These are phyloP conservation scores for Furcasterigmium sp. DNA, from an alignment of 2,329 filamentous ascomycete species.

Conservation along the genomic window DNA sequence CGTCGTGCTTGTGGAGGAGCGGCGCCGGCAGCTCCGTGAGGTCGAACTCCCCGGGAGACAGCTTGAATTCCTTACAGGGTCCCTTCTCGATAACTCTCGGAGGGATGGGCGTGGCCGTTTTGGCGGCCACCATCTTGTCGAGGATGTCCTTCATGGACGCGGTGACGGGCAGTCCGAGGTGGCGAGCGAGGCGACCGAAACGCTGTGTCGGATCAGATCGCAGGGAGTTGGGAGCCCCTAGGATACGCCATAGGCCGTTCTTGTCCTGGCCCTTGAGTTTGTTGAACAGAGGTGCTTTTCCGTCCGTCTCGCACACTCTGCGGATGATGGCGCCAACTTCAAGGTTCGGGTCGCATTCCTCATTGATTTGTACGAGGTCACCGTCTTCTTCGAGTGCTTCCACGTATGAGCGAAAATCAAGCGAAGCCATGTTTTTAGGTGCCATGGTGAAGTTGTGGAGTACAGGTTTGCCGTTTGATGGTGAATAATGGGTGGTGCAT, in stretches of 20 bases:
- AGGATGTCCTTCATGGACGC: slow-evolving; percentile 30
- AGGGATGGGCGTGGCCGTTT: background rate
- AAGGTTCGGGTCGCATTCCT: slow-evolving; percentile 35
- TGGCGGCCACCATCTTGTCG: slow-evolving; percentile 29
- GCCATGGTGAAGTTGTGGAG: too few species aligned
- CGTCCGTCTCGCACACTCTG: slow-evolving; percentile 35
- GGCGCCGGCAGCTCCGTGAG: slow-evolving; percentile 35
- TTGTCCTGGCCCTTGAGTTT: slow-evolving; percentile 40
- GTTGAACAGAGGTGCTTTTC: slow-evolving; percentile 45
- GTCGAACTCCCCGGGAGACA: slow-evolving; percentile 33
- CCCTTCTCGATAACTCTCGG: slow-evolving; percentile 24
- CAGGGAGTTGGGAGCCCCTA: slow-evolving; percentile 36
- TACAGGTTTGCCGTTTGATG: too few species aligned
- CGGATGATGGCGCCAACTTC: slow-evolving; percentile 42
- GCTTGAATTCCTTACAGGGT: slow-evolving; percentile 34
- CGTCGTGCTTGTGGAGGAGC: slow-evolving; percentile 35
- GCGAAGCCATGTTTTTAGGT: too few species aligned
- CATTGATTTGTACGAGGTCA: slow-evolving; percentile 39
- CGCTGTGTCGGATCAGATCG: slow-evolving; percentile 21
- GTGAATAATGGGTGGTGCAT: too few species aligned
- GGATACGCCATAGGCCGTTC: slow-evolving; percentile 40
- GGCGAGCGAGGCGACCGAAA: slow-evolving; percentile 35
- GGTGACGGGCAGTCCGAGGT: slow-evolving; percentile 32
- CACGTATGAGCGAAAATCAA: background rate
- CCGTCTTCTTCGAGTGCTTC: slow-evolving; percentile 33